Evolutionary conservation across 179 eudicot genomes (phyloP).

Genomic region (Gypsophila paniculata): DNA sequence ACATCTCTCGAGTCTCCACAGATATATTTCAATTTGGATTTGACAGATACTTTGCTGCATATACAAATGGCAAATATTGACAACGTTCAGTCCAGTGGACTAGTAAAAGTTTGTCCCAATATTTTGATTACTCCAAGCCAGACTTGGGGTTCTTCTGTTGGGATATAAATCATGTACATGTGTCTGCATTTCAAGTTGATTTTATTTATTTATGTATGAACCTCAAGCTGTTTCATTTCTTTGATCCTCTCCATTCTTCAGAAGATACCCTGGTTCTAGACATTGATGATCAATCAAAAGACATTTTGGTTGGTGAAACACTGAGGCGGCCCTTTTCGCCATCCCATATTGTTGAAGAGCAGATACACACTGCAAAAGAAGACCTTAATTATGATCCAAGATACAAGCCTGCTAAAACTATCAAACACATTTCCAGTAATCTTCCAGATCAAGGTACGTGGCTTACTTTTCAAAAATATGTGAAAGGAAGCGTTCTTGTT

Average conservation of each 20-base stretch:
- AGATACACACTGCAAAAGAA: constrained; percentile 37
- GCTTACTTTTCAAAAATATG: constrained; percentile 27
- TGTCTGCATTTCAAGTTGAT: not conserved
- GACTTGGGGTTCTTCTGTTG: not conserved
- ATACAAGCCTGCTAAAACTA: constrained; percentile 30
- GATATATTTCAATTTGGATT: constrained; percentile 5
- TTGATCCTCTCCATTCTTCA: constrained; percentile 25
- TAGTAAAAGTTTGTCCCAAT: not conserved
- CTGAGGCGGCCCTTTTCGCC: constrained; percentile 53
- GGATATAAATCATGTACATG: constrained; percentile 5
- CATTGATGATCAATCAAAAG: constrained; percentile 52
- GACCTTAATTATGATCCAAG: constrained; percentile 35
- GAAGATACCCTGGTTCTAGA: constrained; percentile 62
- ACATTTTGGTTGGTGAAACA: constrained; percentile 64
- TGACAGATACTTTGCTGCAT: not conserved
- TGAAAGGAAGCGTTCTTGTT: constrained; percentile 6
- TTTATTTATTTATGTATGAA: not conserved
- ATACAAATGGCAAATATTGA: not conserved
- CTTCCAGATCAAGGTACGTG: constrained; percentile 44
- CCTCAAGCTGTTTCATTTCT: not conserved
- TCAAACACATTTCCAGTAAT: constrained; percentile 31
- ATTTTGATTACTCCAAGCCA: not conserved
- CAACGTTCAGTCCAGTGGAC: not conserved
- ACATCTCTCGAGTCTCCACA: not conserved
- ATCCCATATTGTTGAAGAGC: constrained; percentile 38